Conservation (phyloP, 2,329 filamentous ascomycete genomes). For the Aphanoascus verrucosus region DNA sequence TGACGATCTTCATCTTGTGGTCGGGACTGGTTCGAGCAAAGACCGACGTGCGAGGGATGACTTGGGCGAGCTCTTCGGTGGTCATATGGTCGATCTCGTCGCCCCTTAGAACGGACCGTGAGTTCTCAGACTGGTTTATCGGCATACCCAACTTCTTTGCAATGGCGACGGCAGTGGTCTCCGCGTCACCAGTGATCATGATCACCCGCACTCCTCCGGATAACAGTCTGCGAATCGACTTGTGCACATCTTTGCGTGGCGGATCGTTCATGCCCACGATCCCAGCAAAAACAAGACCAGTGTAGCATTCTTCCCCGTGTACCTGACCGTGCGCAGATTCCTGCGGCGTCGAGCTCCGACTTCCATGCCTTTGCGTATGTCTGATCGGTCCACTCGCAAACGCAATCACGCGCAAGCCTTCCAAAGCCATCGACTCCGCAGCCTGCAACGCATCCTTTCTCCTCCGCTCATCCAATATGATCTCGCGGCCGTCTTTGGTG, state of each 20-base stretch:
- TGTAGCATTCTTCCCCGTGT: slow-evolving; percentile 63
- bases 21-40: slow-evolving; percentile 95
- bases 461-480: slow-evolving; percentile 67
- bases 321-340: slow-evolving; percentile 15
- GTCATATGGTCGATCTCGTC: slow-evolving; percentile 92
- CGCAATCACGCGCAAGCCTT: slow-evolving; percentile 80
- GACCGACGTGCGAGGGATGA: slow-evolving; percentile 80
- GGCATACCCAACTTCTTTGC: slow-evolving; percentile 92
- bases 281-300: slow-evolving; percentile 76
- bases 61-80: slow-evolving; percentile 69
- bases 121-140: slow-evolving; percentile 49
- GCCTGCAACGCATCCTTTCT: slow-evolving; percentile 65
- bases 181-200: slow-evolving; percentile 97
- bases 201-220: slow-evolving; percentile 92
- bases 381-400: slow-evolving; percentile 75
- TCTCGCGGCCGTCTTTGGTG: slow-evolving; percentile 72
- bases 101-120: slow-evolving; percentile 61
- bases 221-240: slow-evolving; percentile 81
- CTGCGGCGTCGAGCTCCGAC: slow-evolving; percentile 41
- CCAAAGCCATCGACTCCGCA: slow-evolving; percentile 74
- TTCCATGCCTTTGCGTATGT: slow-evolving; percentile 40
- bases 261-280: slow-evolving; percentile 97
- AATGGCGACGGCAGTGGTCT: slow-evolving; percentile 88
- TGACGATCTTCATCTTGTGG: slow-evolving; percentile 95
- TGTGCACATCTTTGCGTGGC: slow-evolving; percentile 77